Evolutionary conservation across 2,329 filamentous ascomycete genomes (phyloP), one percentile per base, ranked within the genome.

Genomic region (Penicillium sp.): DNA sequence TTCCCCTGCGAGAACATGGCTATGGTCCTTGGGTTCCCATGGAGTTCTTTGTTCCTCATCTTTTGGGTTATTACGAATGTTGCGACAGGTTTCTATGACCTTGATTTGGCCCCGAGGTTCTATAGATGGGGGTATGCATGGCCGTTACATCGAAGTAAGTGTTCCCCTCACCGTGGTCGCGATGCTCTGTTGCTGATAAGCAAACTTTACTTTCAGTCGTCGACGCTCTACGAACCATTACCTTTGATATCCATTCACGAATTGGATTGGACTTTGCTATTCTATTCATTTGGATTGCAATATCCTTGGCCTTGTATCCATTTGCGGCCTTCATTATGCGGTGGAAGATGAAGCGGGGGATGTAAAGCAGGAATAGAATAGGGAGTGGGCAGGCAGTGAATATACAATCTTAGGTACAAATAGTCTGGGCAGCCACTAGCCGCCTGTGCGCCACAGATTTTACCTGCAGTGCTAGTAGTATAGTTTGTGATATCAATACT

Each of bases 31-130:
- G 80, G 79, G 0, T 71, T 77, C 57, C 81, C 79, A 0, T 84
- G 80, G 80, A 77, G 73, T 45, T 75, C 79, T 0, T 62, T 83
- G 0, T 85, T 81, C 75, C 66, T 85, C 2, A 82, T 84, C 49
- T 84, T 83, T 58, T 83, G 80, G 81, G 79, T 84, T 37, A 81
- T 85, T 49, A 77, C 78, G 6, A 85, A 85, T 57, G 79, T 84
- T 0, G 70, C 74, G 0, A 82, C 79, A 0, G 68, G 73, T 0
- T 83, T 85, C 57, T 80, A 84, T 61, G 67, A 77, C 4, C 69
- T 84, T 38, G 77, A 80, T 24, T 67, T 85, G 22, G 75, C 77
- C 2, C 77, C 79, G 0, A 68, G 64, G 0, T 84, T 85, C 58
- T 85, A 80, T 60, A 61, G 65, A 2, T 85, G 79, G 78, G 80